Base-by-base conservation (phyloP, 352 stramenopile species). In the Phytophthora capsici region DNA sequence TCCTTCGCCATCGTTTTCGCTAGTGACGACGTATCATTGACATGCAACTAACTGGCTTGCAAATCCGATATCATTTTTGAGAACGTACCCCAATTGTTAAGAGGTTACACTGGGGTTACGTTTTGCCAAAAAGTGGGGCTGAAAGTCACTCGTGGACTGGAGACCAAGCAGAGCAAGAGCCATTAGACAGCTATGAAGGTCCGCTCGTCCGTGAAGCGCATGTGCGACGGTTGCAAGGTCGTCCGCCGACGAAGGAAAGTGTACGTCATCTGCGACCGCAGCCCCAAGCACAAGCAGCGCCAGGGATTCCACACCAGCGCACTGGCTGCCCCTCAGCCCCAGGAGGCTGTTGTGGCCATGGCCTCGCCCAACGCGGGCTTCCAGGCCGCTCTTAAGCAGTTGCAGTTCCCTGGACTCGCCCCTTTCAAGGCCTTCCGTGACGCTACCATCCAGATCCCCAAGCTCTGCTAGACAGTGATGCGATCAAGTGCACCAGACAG, bases 321-420 rank as follows among this genome's bases (percentile, higher is more conserved):
- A 34, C 68, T 75, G 43, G 66, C 71, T 44, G 61, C 57, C 2
- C 55, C 69, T 37, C 63, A 77, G 3, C 55, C 69, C 34, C 63
- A 77, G 48, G 55, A 66, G 47, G 38, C 70, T 22, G 51, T 37
- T 22, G 65, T 63, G 8, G 60, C 49, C 23, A 51, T 97, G 2
- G 86, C 86, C 52, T 98, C 94, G 22, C 78, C 91, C 58, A 98
- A 97, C 52, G 89, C 88, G n/a, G 95, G 90, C 82, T 96, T 98
- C 77, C 90, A 88, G 34, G 78, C 78, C 66, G 97, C 97, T 28
- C 91, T 98, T 41, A 93, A 97, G 82, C 72, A 98, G 87, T 53
- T 99, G 84, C 67, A 99, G 88, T 92, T 99, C 88, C 88, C 87
- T 3, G 86, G 81, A 9, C 82, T 95, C 22, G 72, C 79, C 34